Evolutionary conservation across 257 asterid genomes (phyloP).

Genomic region (Gynochthodes officinalis): DNA sequence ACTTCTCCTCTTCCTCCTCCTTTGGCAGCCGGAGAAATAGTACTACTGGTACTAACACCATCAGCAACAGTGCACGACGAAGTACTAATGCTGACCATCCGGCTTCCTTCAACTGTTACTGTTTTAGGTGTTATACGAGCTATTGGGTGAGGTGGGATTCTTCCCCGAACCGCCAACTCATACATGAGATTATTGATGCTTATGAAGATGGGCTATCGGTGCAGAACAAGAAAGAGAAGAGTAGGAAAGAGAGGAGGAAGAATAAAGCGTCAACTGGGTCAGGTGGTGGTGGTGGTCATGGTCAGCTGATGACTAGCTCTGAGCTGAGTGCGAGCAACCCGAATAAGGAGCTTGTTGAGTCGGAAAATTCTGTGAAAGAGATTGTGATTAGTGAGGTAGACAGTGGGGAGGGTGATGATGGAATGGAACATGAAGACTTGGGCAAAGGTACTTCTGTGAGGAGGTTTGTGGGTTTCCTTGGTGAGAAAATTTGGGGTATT

Average conservation of each 20-base stretch:
- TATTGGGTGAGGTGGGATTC: conserved; percentile 47
- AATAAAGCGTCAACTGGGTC: background rate
- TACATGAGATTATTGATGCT: conserved; percentile 43
- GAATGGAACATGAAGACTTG: conserved; percentile 16
- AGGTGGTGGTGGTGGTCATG: background rate
- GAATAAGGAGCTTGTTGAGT: conserved; percentile 7
- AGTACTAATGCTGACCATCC: conserved; percentile 21
- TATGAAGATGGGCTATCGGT: conserved; percentile 29
- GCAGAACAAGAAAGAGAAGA: conserved; percentile 27
- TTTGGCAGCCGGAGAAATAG: conserved; percentile 3
- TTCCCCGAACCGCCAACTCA: conserved; percentile 42
- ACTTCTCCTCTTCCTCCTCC: conserved; percentile 11
- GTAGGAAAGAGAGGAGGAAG: conserved; percentile 27
- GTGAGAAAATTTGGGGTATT: conserved; percentile 36
- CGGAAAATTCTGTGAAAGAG: conserved; percentile 2
- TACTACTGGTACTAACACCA: background rate
- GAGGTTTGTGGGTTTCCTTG: conserved; percentile 34
- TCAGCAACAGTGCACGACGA: background rate
- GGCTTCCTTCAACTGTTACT: conserved; percentile 26
- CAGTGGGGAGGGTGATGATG: background rate
- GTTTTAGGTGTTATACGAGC: conserved; percentile 41
- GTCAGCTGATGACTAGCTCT: background rate
- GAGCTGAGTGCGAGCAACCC: conserved; percentile 7
- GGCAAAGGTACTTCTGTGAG: conserved; percentile 32
- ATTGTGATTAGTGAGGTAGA: background rate